Evolutionary conservation across 768 basidiomycete species (phyloP), one percentile per base, ranked within the genome.

Genomic region (Tylopilus intermedius): DNA sequence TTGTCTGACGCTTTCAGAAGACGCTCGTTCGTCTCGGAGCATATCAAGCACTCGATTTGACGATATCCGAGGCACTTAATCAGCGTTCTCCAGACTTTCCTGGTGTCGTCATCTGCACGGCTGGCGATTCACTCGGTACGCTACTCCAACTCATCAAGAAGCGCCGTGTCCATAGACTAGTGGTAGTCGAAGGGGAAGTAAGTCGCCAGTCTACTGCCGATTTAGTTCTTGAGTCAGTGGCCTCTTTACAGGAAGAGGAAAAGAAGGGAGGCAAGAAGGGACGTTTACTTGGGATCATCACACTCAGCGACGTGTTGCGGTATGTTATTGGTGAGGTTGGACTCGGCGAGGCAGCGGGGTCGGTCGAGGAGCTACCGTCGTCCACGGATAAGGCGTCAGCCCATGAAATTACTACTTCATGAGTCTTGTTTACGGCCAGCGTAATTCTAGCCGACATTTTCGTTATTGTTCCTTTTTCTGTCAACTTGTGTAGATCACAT

Each of bases 31-130:
- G 93, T 37, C 79, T 92, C 43, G 94, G 94, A 41, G 91, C 88
- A 24, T 99, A 98, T 69, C 92, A 94, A 67, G 84, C 91, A n/a
- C 81, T 99, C 15, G 95, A 98, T 71, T 76, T 96, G 51, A 97
- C 88, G 18, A 90, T 99, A 59, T 83, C 84, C 35, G 88, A 95
- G 70, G 96, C 96, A 2, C 79, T 99, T 45, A 86, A 84, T 57
- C 90, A 94, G 65, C 88, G 96, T 14, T 88, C 92, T 13, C 80
- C 90, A 8, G 95, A 98, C 70, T 99, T 99, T 67, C 90, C 93
- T 8, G 96, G 96, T 13, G 94, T 98, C 7, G 91, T 98, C 49
- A 89, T 95, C 18, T 98, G 96, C 67, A 92, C 90, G 0, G 90
- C 92, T 1, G 80, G 84, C 2, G 95, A 98, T 65, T 94, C 94